A percentile compares a stretch with the other conserved stretches of the same genome.
phyloP scores from a whole-genome alignment of 208 protist species.

The Trypanosoma brucei region DNA sequence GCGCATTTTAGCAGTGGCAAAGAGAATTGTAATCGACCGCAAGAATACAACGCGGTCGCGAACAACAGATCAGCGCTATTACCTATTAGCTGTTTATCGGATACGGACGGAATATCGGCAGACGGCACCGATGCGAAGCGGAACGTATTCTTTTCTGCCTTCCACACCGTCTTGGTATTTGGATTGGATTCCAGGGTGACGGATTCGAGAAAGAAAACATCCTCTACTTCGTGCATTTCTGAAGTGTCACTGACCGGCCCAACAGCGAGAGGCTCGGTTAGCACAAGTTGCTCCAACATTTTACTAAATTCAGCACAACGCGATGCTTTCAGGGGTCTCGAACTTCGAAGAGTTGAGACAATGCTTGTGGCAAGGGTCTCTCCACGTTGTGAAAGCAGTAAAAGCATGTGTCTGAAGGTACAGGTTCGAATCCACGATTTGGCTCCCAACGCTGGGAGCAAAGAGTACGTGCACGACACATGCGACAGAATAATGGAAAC shows the following conservation, averaged over 20 bases:
- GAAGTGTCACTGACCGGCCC: not conserved
- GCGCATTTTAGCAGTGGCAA: conserved; percentile 10
- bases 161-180: conserved; percentile 6
- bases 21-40: conserved; percentile 14
- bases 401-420: conserved; percentile 3
- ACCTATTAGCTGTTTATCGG: not conserved
- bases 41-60: conserved; percentile 2
- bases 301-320: not conserved
- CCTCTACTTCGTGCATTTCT: not conserved
- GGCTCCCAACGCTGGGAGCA: not conserved
- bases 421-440: not conserved
- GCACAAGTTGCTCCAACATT: conserved; percentile 5
- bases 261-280: not conserved
- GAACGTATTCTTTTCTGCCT: conserved; percentile 2
- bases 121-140: conserved; percentile 1
- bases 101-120: not conserved
- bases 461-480: conserved; percentile 9
- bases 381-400: not conserved
- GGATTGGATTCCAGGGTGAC: conserved; percentile 1
- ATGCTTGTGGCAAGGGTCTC: conserved; percentile 2
- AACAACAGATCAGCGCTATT: conserved; percentile 4
- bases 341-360: conserved; percentile 1
- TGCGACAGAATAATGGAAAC: conserved; percentile 20
- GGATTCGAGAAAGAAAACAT: conserved; percentile 18
- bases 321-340: conserved; percentile 8